These are phyloP conservation scores for Fusarium nurragi DNA, from an alignment of 2,329 filamentous ascomycete genomes.

Conservation along the genomic window DNA sequence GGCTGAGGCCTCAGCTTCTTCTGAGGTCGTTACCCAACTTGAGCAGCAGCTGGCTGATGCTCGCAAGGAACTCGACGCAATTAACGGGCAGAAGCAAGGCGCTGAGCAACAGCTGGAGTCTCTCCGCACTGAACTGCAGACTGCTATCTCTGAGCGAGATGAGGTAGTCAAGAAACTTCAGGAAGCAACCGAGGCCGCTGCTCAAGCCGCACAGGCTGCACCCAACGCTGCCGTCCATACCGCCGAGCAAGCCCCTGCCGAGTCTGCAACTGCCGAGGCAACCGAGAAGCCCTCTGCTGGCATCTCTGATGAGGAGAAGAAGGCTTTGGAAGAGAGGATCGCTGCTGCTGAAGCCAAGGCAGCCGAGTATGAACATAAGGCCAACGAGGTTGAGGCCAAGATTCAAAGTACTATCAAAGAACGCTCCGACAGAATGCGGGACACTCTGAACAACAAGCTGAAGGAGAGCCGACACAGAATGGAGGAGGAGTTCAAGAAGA, in stretches of 20 bases:
- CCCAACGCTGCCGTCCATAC: conserved; percentile 54
- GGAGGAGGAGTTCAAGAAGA: conserved; percentile 64
- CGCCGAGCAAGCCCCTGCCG: conserved; percentile 25
- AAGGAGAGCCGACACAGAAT: conserved; percentile 68
- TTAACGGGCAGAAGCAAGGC: conserved; percentile 73
- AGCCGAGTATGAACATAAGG: conserved; percentile 71
- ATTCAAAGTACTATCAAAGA: conserved; percentile 69
- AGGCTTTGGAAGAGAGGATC: conserved; percentile 70
- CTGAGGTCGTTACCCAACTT: conserved; percentile 59
- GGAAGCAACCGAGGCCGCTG: conserved; percentile 41
- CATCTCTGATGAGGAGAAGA: conserved; percentile 66
- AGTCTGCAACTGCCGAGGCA: conserved; percentile 27
- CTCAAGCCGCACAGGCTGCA: conserved; percentile 51
- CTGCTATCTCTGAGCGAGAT: conserved; percentile 71
- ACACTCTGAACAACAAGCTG: conserved; percentile 74
- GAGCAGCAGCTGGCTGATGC: conserved; percentile 61
- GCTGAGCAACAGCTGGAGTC: conserved; percentile 70
- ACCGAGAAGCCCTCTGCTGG: conserved; percentile 19
- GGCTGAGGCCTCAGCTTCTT: conserved; percentile 51
- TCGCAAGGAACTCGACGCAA: conserved; percentile 70
- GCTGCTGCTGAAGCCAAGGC: conserved; percentile 69
- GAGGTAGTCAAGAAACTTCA: conserved; percentile 58
- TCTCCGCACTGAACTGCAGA: conserved; percentile 68
- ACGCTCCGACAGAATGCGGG: conserved; percentile 75
- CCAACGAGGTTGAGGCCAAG: conserved; percentile 70